A percentile compares a stretch with the other conserved stretches of the same genome.
These are phyloP conservation scores for Capronia coronata DNA, from an alignment of 2,329 filamentous ascomycete genomes.

Conservation along the genomic window DNA sequence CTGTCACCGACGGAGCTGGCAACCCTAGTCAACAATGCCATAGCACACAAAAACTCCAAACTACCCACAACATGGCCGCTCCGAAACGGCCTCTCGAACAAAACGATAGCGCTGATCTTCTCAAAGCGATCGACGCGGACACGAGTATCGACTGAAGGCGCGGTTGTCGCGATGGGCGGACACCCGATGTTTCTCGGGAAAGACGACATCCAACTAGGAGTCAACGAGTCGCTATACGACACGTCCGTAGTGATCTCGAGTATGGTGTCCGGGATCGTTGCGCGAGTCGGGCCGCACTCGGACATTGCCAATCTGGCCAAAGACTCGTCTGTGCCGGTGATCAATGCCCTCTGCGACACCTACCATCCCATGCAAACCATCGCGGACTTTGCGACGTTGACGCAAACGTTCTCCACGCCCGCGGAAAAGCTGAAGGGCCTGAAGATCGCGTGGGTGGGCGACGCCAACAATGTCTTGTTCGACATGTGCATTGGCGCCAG, in stretches of 20 bases:
- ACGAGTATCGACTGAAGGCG: conserved; percentile 85
- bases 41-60: conserved; percentile 66
- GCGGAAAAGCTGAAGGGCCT: conserved; percentile 63
- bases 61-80: conserved; percentile 56
- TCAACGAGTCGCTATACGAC: conserved; percentile 89
- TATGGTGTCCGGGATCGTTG: conserved; percentile 78
- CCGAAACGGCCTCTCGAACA: conserved; percentile 61
- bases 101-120: conserved; percentile 92
- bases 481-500: conserved; percentile 81
- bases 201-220: conserved; percentile 92
- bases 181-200: conserved; percentile 95
- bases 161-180: conserved; percentile 79
- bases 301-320: conserved; percentile 65
- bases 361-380: conserved; percentile 93
- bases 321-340: conserved; percentile 70
- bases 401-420: conserved; percentile 61
- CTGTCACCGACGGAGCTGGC: conserved; percentile 73
- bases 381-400: conserved; percentile 86
- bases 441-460: conserved; percentile 93
- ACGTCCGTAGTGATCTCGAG: conserved; percentile 90
- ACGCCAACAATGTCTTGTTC: conserved; percentile 95
- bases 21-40: conserved; percentile 75
- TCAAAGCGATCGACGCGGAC: conserved; percentile 93
- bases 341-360: conserved; percentile 81
- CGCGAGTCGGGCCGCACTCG: conserved; percentile 69